phyloP scores from a whole-genome alignment of 345 rosid genomes.

The Erysimum cheiranthoides region DNA sequence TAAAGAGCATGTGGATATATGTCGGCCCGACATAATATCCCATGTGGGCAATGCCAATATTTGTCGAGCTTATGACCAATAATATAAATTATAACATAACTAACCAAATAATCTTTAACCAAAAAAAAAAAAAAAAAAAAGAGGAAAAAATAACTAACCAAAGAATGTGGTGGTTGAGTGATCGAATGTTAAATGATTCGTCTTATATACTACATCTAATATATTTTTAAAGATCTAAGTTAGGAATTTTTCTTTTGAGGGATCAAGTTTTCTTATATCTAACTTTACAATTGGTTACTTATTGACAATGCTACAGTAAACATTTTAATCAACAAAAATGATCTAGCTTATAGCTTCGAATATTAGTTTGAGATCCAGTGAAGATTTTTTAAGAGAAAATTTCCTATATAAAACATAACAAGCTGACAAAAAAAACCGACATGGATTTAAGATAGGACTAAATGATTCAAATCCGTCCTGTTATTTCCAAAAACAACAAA shows the following conservation, averaged over 20 bases:
- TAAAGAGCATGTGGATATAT: slow-evolving; percentile 41
- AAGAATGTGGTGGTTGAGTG: slow-evolving; percentile 6
- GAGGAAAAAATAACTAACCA: not conserved
- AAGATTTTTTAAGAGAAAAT: not conserved
- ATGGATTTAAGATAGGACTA: not conserved
- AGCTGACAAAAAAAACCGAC: not conserved
- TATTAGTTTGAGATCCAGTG: no score
- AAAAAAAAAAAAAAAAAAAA: no score
- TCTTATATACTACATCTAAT: not conserved
- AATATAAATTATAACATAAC: slow-evolving; percentile 14
- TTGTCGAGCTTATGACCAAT: slow-evolving; percentile 30
- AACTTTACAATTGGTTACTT: not conserved
- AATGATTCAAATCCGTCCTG: not conserved
- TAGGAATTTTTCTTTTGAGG: no score
- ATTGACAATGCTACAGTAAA: not conserved
- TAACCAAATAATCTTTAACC: not conserved
- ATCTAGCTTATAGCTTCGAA: no score
- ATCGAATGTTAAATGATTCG: not conserved
- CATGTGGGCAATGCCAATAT: slow-evolving; percentile 35
- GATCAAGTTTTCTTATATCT: not conserved
- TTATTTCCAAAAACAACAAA: not conserved
- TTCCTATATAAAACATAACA: not conserved
- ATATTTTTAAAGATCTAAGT: not conserved
- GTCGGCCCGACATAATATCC: slow-evolving; percentile 30
- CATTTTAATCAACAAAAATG: not conserved